Base-by-base conservation (phyloP, 179 eudicot genomes). In the Patellifolia procumbens region DNA sequence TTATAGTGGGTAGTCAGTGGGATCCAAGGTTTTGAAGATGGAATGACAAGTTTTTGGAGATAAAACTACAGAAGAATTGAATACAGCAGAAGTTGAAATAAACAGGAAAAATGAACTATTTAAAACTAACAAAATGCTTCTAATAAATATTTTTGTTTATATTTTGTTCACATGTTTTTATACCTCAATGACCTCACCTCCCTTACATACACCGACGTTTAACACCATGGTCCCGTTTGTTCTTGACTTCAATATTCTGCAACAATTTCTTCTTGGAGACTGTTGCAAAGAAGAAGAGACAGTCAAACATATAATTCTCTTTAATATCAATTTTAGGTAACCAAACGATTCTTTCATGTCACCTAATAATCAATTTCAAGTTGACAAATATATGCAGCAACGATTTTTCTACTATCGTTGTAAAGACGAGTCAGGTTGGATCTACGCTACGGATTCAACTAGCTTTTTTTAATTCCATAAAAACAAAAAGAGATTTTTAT, bases 201-300 rank as follows among this genome's bases (percentile, higher is more conserved):
- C 89, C 74, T 64, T 80, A 86, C 98, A 93, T 77, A 86, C 76
- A 63, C 93, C 97, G 62, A 91, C 94, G 67, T 88, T 89, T 56
- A 93, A 79, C 63, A 79, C 88, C 88, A 93, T 71, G 73, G 82
- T 85, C 66, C 81, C 82, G 13, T 76, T 81, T 70, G 78, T 79
- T 63, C 70, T 81, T 31, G 90, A 81, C 15, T 74, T 74, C 81
- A 85, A 16, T 56, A 93, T 45, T 80, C 97, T 86, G 88, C 98
- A 93, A 85, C 98, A 93, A 77, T 91, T 91, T 83, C 97, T 87
- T 79, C 95, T 81, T 1, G 97, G 98, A 34, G 98, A 89, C 98
- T 93, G 94, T 81, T 67, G 39, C 22, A 71, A 37, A 31, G 49
- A 64, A 69, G n/a, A 13, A 28, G 49, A 68, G 24, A 43, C 26